Evolutionary conservation across 23 red algal genomes (phyloP).

Genomic region (Gracilaria domingensis): DNA sequence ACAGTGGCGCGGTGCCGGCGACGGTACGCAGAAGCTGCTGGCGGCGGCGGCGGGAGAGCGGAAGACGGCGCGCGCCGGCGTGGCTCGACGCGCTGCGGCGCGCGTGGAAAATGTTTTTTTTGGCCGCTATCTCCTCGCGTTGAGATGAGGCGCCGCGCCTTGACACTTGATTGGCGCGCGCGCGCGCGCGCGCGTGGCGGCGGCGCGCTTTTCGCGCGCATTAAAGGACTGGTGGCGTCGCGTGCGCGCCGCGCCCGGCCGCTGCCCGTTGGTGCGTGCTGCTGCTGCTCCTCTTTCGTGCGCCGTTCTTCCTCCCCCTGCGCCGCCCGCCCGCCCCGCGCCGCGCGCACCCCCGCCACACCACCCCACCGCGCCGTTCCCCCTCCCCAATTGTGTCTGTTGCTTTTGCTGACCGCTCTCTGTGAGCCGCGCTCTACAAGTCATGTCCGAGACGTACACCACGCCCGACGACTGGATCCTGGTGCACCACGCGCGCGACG

Average conservation of each 20-base stretch:
- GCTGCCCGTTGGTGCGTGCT: not conserved
- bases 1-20: not conserved
- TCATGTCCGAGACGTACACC: conserved; percentile 51
- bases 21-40: too few species aligned
- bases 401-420: too few species aligned
- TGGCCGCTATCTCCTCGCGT: not conserved
- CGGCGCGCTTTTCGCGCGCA: not conserved
- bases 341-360: not conserved
- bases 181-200: not conserved
- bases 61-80: not conserved
- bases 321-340: not conserved
- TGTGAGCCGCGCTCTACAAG: too few species aligned
- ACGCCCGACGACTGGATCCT: conserved; percentile 55
- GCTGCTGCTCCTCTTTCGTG: not conserved
- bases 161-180: not conserved
- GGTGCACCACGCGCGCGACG: conserved; percentile 48
- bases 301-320: not conserved
- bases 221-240: not conserved
- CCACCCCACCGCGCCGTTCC: not conserved
- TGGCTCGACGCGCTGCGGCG: too few species aligned
- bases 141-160: not conserved
- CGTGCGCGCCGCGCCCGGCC: not conserved
- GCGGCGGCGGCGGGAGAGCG: not conserved
- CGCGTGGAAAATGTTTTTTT: not conserved
- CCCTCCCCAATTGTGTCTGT: not conserved